Base-by-base conservation (phyloP, 495 filamentous ascomycete species). In the Evernia prunastri region DNA sequence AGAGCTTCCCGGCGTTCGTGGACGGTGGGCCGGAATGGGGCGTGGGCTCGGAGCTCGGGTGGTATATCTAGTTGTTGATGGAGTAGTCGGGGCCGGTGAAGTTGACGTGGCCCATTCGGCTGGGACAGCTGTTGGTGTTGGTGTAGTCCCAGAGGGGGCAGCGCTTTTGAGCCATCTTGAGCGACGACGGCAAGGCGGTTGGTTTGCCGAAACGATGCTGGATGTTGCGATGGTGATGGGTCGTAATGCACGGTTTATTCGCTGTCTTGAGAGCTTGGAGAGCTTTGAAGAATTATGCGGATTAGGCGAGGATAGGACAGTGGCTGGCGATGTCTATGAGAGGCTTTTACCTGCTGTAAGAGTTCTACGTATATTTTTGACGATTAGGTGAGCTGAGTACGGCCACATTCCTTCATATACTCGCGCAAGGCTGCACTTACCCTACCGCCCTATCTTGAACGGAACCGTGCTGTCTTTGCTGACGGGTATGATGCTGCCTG, bases 61-160 rank as follows among this genome's bases (percentile, higher is more conserved):
- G 78, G 78, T 0, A 67, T 63, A 78, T 80, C 79, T 78, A 81
- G 63, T 80, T 81, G 45, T 71, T 67, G 49, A 75, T 57, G 59
- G 79, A 78, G 54, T 62, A 57, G 10, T 79, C 63, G 33, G 74
- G 74, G 13, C 75, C 70, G 36, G 65, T 39, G 69, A 72, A 75
- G 56, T 71, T 67, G 58, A 78, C 64, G 29, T 74, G 66, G 51
- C 74, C 72, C 31, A 80, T 76, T 18, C 56, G 58, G 36, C 58
- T 35, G 35, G 75, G 69, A 33, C 71, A 66, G 23, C 71, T 70
- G 2, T 59, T 35, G 15, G 76, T 73, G 69, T 79, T 80, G 57
- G 77, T 79, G 74, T 72, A 80, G 66, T 79, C 78, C 78, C 77
- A 80, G 56, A 79, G 74, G 42, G 79, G 73, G 64, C 73, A 75